These are phyloP conservation scores for Aspergillus sojae DNA, from an alignment of 2,329 filamentous ascomycete species.

Conservation along the genomic window DNA sequence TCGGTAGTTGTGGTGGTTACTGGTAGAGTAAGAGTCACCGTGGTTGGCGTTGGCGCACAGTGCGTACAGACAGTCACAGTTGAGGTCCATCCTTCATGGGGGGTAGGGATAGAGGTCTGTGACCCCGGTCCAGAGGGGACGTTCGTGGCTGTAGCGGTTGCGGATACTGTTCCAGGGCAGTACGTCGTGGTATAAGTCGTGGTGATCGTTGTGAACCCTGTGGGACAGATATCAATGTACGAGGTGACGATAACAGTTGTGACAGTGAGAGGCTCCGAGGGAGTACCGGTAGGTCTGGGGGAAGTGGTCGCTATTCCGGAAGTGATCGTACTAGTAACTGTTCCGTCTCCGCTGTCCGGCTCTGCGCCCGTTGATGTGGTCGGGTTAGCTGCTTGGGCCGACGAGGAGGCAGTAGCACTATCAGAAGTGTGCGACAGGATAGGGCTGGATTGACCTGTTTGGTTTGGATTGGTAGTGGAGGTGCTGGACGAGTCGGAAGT, in stretches of 20 bases:
- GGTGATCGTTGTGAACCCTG: constrained; percentile 46
- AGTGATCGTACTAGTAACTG: constrained; percentile 6
- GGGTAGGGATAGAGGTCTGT: constrained; percentile 18
- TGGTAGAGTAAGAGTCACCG: constrained; percentile 40
- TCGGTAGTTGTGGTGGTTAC: constrained; percentile 17
- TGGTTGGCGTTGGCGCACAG: constrained; percentile 42
- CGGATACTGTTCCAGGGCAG: constrained; percentile 34
- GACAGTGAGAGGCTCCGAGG: constrained; percentile 27
- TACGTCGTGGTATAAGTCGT: constrained; percentile 42
- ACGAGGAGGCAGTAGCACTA: constrained; percentile 6
- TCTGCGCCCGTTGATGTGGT: background rate
- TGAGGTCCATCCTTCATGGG: constrained; percentile 44
- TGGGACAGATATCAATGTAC: constrained; percentile 46
- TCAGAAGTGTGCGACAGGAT: background rate
- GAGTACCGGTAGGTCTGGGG: constrained; percentile 18
- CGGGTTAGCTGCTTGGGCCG: background rate
- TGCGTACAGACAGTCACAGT: constrained; percentile 44
- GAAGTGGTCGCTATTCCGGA: constrained; percentile 16
- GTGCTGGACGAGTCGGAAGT: constrained; percentile 1
- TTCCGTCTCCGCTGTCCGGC: constrained; percentile 13
- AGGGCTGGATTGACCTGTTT: constrained; percentile 1
- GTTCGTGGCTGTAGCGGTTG: constrained; percentile 30
- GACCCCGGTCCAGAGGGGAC: constrained; percentile 19
- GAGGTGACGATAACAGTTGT: constrained; percentile 45
- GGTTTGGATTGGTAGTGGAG: background rate